These are phyloP conservation scores for Calonectria pseudoreteaudii DNA, from an alignment of 2,329 filamentous ascomycete species.

Conservation along the genomic window DNA sequence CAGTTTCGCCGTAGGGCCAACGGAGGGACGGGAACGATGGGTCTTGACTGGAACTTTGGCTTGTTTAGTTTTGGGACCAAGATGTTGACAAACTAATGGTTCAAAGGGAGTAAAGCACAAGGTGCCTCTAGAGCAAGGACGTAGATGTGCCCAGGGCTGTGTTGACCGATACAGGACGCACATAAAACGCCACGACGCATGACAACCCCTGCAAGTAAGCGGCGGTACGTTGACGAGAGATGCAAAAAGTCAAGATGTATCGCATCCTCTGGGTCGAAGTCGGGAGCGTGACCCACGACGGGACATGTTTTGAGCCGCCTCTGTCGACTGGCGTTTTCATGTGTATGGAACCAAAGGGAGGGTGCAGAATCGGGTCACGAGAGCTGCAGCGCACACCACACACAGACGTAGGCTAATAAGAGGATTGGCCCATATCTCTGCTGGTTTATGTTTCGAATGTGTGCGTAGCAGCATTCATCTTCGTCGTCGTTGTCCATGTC, in stretches of 20 bases:
- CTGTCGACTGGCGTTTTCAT: slow-evolving; percentile 6
- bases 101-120: neutral
- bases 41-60: slow-evolving; percentile 28
- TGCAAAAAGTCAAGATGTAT: slow-evolving; percentile 17
- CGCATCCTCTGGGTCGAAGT: neutral
- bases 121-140: neutral
- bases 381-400: neutral
- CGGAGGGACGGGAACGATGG: slow-evolving; percentile 30
- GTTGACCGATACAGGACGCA: neutral
- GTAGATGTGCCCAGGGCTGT: neutral
- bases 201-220: neutral
- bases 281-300: slow-evolving; percentile 4
- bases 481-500: neutral
- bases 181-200: neutral
- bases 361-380: slow-evolving; percentile 16
- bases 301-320: slow-evolving; percentile 22
- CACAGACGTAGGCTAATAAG: neutral
- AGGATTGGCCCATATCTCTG: neutral
- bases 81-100: neutral
- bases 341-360: slow-evolving; percentile 10
- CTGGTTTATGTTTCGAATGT: neutral
- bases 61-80: neutral
- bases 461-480: neutral
- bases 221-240: neutral
- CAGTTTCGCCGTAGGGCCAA: slow-evolving; percentile 39